Percentiles rank a stretch among this genome's conserved stretches.
phyloP scores from a whole-genome alignment of 768 basidiomycete species.

The Podaxis sp. region DNA sequence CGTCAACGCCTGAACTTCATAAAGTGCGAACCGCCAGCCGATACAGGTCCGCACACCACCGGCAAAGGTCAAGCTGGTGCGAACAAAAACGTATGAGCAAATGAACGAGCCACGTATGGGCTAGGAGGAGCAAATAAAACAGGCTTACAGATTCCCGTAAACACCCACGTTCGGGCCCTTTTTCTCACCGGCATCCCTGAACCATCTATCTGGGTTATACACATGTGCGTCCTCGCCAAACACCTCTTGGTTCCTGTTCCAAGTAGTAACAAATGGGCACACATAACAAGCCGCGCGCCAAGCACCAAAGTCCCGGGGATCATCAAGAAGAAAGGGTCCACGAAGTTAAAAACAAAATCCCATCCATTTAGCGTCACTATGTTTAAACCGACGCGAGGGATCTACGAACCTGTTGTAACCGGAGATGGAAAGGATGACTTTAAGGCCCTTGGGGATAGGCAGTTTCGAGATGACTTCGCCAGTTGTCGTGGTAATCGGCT shows the following conservation, averaged over 20 bases:
- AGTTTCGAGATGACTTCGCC: conserved; percentile 48
- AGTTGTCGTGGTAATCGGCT: conserved; percentile 43
- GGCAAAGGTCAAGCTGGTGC: conserved; percentile 43
- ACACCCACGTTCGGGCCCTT: conserved; percentile 46
- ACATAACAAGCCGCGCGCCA: background rate
- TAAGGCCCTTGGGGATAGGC: conserved; percentile 49
- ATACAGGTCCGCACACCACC: conserved; percentile 49
- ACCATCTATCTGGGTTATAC: conserved; percentile 53
- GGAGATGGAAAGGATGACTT: conserved; percentile 48
- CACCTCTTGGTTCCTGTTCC: conserved; percentile 35
- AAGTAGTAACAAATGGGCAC: background rate
- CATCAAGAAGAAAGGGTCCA: background rate
- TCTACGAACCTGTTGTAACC: conserved; percentile 50
- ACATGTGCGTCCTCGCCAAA: conserved; percentile 49
- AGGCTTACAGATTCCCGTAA: conserved; percentile 45
- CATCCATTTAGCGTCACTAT: background rate
- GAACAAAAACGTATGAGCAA: background rate
- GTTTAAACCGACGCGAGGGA: background rate
- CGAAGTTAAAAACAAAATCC: background rate
- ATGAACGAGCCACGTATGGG: background rate
- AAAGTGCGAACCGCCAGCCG: conserved; percentile 52
- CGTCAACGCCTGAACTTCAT: conserved; percentile 58
- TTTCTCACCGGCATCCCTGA: conserved; percentile 34
- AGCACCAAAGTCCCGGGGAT: background rate
- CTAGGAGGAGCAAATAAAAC: background rate